phyloP scores from a whole-genome alignment of 2,329 filamentous ascomycete species.

The Talaromyces islandicus region DNA sequence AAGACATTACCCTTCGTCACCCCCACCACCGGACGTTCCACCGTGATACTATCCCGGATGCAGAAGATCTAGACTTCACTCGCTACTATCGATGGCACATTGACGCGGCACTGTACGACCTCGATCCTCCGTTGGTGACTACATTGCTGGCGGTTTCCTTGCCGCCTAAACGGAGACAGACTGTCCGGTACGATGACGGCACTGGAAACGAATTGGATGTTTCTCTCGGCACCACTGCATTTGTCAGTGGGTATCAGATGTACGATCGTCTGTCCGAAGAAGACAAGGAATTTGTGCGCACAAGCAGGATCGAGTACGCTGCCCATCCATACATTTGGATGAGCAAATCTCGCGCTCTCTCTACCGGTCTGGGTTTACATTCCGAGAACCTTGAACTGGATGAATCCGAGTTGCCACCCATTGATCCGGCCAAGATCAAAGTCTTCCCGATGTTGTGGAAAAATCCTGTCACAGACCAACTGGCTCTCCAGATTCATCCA shows the following conservation, averaged over 20 bases:
- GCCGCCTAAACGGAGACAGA: conserved; percentile 60
- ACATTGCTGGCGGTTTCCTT: conserved; percentile 69
- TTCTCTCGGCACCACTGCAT: conserved; percentile 70
- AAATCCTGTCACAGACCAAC: conserved; percentile 63
- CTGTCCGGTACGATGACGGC: conserved; percentile 67
- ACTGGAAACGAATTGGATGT: conserved; percentile 60
- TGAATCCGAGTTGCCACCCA: conserved; percentile 53
- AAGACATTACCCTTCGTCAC: conserved; percentile 62
- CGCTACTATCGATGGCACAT: conserved; percentile 75
- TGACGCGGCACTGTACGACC: conserved; percentile 68
- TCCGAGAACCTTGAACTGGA: conserved; percentile 61
- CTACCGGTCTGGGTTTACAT: conserved; percentile 65
- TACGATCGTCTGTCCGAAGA: conserved; percentile 59
- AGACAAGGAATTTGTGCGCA: conserved; percentile 63
- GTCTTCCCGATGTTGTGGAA: conserved; percentile 71
- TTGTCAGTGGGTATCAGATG: conserved; percentile 66
- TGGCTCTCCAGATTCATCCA: conserved; percentile 70
- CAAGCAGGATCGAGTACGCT: conserved; percentile 66
- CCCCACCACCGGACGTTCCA: conserved; percentile 77
- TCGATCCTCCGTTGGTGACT: conserved; percentile 69
- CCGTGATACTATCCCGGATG: conserved; percentile 55
- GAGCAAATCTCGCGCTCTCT: conserved; percentile 59
- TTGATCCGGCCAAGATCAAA: conserved; percentile 63
- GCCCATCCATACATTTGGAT: conserved; percentile 81
- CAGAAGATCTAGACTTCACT: conserved; percentile 53